Conservation (phyloP, 345 rosid species). For the Gossypium mustelinum region DNA sequence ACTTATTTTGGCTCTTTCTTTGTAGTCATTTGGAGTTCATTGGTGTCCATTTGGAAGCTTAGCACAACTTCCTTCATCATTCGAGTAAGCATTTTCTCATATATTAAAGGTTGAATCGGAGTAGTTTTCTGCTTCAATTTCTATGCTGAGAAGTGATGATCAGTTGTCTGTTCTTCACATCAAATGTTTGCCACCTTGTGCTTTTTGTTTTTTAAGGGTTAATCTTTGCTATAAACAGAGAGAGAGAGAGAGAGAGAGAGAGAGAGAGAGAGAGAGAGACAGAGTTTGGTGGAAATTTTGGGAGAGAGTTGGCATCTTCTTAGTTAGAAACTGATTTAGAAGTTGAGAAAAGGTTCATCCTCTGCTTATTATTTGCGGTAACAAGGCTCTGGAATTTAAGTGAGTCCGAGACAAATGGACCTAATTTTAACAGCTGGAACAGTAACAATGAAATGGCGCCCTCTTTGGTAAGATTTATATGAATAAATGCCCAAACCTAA, state of each 20-base stretch:
- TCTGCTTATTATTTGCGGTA: not conserved
- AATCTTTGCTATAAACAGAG: not conserved
- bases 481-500: too few species aligned
- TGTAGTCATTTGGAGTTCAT: slow-evolving; percentile 90
- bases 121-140: slow-evolving; percentile 17
- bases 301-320: not conserved
- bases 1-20: slow-evolving; percentile 20
- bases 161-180: not conserved
- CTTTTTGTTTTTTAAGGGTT: not conserved
- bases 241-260: not conserved
- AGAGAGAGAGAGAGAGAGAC: not conserved
- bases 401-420: too few species aligned
- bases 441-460: too few species aligned
- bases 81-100: slow-evolving; percentile 54
- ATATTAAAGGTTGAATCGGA: not conserved
- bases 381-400: not conserved
- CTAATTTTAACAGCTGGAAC: too few species aligned
- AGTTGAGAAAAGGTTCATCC: not conserved
- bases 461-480: too few species aligned
- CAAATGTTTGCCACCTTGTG: not conserved
- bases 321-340: not conserved
- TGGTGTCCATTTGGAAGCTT: slow-evolving; percentile 94
- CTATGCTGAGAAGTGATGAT: slow-evolving; percentile 10
- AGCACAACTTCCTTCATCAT: slow-evolving; percentile 63
- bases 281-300: not conserved